Conservation (phyloP, 768 basidiomycete species). For the Leccinum fibrillosum region DNA sequence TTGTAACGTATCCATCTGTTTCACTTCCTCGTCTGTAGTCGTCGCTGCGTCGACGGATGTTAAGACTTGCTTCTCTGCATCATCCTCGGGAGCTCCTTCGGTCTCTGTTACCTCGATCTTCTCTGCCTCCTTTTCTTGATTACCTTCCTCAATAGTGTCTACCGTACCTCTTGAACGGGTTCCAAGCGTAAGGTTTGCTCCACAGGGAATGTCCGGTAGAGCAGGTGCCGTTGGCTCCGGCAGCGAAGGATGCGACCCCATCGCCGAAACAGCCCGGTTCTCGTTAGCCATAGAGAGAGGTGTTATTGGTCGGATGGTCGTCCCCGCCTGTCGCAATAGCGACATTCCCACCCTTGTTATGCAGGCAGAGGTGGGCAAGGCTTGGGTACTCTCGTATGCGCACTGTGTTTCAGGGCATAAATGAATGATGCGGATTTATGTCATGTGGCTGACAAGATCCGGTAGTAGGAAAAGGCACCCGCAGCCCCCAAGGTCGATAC, state of each 20-base stretch:
- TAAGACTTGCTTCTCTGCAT: not conserved
- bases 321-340: too few relatives aligned
- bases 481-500: not conserved
- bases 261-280: not conserved
- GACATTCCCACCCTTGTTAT: not conserved
- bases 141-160: conserved; percentile 9
- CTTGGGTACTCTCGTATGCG: conserved; percentile 8
- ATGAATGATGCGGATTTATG: conserved; percentile 7
- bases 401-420: not conserved
- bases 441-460: conserved; percentile 4
- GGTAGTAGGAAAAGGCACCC: conserved; percentile 5
- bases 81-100: not conserved
- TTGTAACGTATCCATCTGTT: not conserved
- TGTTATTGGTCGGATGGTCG: not conserved
- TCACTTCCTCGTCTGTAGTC: not conserved
- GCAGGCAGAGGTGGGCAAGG: not conserved
- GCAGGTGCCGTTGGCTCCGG: conserved; percentile 6
- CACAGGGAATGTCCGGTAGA: conserved; percentile 19
- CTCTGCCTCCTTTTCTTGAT: conserved; percentile 5
- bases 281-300: not conserved
- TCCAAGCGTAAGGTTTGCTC: conserved; percentile 18
- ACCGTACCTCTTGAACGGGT: conserved; percentile 6
- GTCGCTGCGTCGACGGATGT: not conserved
- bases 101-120: not conserved
- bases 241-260: conserved; percentile 3